A percentile compares a stretch with the other conserved stretches of the same genome.
phyloP scores from a whole-genome alignment of 1,139 yeast species.

The Scheffersomyces stambukii region DNA sequence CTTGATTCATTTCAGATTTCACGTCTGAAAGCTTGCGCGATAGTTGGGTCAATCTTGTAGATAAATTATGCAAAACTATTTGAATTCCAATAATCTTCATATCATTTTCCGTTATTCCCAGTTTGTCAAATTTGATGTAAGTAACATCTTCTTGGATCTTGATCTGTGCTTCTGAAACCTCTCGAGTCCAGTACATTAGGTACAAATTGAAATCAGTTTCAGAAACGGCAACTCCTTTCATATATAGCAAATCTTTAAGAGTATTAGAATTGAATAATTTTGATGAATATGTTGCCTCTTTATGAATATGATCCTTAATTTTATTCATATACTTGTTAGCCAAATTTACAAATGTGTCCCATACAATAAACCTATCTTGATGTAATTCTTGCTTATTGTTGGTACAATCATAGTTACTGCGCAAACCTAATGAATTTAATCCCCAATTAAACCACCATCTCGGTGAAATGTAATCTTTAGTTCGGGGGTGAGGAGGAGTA shows the following conservation, averaged over 20 bases:
- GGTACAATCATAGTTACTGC: no score
- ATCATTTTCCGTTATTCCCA: constrained; percentile 25
- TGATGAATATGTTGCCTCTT: constrained; percentile 17
- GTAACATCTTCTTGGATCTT: constrained; percentile 10
- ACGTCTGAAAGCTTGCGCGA: constrained; percentile 21
- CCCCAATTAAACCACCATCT: constrained; percentile 20
- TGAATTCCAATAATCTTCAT: constrained; percentile 23
- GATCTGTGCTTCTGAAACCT: no score
- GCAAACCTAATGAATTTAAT: no score
- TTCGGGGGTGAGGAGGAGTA: constrained; percentile 5
- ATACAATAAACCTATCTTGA: constrained; percentile 23
- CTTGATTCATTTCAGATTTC: constrained; percentile 13
- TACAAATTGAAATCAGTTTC: constrained; percentile 21
- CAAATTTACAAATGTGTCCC: constrained; percentile 18
- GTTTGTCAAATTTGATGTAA: constrained; percentile 21
- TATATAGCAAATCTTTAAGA: constrained; percentile 13
- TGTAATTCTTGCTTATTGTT: constrained; percentile 14
- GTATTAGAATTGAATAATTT: constrained; percentile 17
- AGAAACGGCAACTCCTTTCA: constrained; percentile 12
- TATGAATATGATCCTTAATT: constrained; percentile 7
- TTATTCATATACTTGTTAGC: constrained; percentile 12
- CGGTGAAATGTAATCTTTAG: constrained; percentile 16
- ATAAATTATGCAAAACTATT: constrained; percentile 17
- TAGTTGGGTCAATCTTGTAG: constrained; percentile 16
- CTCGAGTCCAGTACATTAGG: constrained; percentile 23